phyloP scores from a whole-genome alignment of 805 yeast genomes.

The Nakazawaea wyomingensis region DNA sequence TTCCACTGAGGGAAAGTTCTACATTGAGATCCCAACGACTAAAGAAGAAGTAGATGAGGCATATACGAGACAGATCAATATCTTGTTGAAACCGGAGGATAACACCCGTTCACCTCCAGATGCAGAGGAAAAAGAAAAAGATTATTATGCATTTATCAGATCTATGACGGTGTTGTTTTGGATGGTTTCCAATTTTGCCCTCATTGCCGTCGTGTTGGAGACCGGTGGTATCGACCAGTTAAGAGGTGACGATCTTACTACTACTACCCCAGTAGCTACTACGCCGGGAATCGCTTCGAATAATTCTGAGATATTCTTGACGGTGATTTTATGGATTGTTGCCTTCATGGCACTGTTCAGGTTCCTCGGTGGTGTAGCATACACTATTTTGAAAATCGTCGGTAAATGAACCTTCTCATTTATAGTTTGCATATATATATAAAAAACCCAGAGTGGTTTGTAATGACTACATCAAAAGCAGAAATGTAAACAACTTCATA shows the following conservation, averaged over 20 bases:
- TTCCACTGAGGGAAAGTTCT: constrained; percentile 54
- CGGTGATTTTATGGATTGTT: constrained; percentile 88
- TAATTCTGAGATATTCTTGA: constrained; percentile 61
- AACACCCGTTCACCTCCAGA: constrained; percentile 17
- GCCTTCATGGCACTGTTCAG: constrained; percentile 85
- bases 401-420: constrained; percentile 2
- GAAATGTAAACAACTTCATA: too few relatives aligned
- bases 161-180: constrained; percentile 85
- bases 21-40: constrained; percentile 62
- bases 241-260: constrained; percentile 22
- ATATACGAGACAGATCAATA: constrained; percentile 60
- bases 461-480: too few relatives aligned
- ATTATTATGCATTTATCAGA: constrained; percentile 87
- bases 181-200: constrained; percentile 80
- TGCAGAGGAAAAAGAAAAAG: constrained; percentile 51
- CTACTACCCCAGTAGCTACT: constrained; percentile 25
- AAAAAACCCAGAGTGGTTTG: too few relatives aligned
- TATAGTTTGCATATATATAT: too few relatives aligned
- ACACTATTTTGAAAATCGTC: constrained; percentile 18
- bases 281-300: constrained; percentile 21
- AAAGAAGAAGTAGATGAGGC: constrained; percentile 69
- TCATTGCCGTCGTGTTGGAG: constrained; percentile 78
- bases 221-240: constrained; percentile 69
- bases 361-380: constrained; percentile 67
- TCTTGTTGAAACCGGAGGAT: constrained; percentile 37